Evolutionary conservation across 2,329 filamentous ascomycete species (phyloP), one percentile per base, ranked within the genome.

Genomic region (Pseudocercospora cruenta): DNA sequence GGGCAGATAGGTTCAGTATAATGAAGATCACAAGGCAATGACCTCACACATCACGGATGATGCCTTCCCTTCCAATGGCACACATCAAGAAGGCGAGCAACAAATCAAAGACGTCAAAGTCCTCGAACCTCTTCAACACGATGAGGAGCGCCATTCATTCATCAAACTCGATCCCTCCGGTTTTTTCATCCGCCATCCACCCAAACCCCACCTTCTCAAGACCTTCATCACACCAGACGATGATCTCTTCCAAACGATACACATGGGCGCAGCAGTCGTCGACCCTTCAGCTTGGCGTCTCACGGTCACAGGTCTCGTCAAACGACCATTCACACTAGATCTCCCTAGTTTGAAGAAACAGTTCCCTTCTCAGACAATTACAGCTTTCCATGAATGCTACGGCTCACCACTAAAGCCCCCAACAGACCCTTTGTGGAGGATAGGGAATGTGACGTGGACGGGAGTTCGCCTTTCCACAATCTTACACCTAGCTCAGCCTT

Each of bases 371-470:
- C 67, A 62, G 8, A 71, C 64, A 5, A 60, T 79, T 5, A 77
- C 74, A 3, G 67, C 77, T 3, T 75, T 78, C 53, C 77, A 79
- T 58, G 78, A 80, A 66, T 80, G 78, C 67, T 80, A 76, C 57
- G 77, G 77, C 10, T 77, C 74, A 49, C 78, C 78, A 0, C 53
- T 79, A 1, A 71, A 70, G 14, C 74, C 76, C 9, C 72, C 76
- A 0, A 72, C 65, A 1, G 70, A 70, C 4, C 73, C 75, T 1
- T 49, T 77, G 0, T 76, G 74, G 71, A 71, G 77, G 1, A 67
- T 79, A 1, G 78, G 78, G 0, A 80, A 79, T 53, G 75, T 78
- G 0, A 57, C 45, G 14, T 80, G 78, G 78, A 77, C 77, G 0
- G 78, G 78, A 4, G 76, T 78, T 1, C 67, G 66, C 4, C 70